Conservation (phyloP, 2,329 filamentous ascomycete species). For the Leptographium lundbergii region DNA sequence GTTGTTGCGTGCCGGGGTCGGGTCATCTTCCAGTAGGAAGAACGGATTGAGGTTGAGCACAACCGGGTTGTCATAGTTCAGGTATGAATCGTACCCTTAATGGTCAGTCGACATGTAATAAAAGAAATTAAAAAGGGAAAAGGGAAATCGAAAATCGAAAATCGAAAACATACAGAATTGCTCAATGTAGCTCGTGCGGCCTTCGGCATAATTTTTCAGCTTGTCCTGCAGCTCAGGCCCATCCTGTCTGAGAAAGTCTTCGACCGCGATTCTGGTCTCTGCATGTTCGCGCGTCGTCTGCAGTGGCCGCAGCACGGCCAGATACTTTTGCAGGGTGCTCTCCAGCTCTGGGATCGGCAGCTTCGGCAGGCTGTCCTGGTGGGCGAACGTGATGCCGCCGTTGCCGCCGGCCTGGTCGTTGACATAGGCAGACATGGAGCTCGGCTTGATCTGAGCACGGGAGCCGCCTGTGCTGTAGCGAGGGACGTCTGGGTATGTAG, state of each 20-base stretch:
- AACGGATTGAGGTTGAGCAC: conserved; percentile 97
- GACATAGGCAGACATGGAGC: conserved; percentile 18
- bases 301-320: conserved; percentile 66
- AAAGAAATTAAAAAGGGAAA: neutral
- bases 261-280: conserved; percentile 67
- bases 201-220: conserved; percentile 78
- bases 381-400: conserved; percentile 74
- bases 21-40: conserved; percentile 93
- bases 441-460: conserved; percentile 11
- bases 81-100: conserved; percentile 92
- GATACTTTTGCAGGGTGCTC: conserved; percentile 63
- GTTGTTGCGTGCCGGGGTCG: conserved; percentile 89
- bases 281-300: conserved; percentile 71
- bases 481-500: conserved; percentile 21
- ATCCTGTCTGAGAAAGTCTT: conserved; percentile 70
- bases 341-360: conserved; percentile 87
- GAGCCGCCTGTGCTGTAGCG: conserved; percentile 15
- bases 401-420: conserved; percentile 38
- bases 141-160: too few species aligned
- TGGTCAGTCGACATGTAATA: neutral
- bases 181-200: conserved; percentile 92
- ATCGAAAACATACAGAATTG: conserved; percentile 80
- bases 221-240: conserved; percentile 79
- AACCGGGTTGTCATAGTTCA: conserved; percentile 96
- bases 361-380: conserved; percentile 80